Evolutionary conservation across 1,284 basidiomycete genomes (phyloP), one percentile per base, ranked within the genome.

Genomic region (Rhodotorula sp.): DNA sequence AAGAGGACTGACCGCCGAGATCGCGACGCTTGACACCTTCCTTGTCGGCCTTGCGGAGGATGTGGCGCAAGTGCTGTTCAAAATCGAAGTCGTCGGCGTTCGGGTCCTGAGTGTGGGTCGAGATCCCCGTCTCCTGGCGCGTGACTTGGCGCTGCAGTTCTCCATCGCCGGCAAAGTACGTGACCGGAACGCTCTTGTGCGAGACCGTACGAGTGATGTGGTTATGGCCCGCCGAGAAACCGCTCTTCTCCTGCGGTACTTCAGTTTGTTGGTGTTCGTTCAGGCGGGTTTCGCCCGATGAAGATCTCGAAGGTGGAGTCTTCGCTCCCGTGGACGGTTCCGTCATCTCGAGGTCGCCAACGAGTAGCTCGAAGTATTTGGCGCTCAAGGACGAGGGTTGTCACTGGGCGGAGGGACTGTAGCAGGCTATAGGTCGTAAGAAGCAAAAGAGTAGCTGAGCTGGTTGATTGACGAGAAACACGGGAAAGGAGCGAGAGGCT

Each of bases 1-100:
- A 68, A 24, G 73, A 72, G 17, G 22, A 61, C 63, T 44, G 24
- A 60, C 64, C 69, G 45, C 66, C 70, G 26, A 67, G 14, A 33
- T 77, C 67, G 6, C 80, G 65, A 1, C 44, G 63, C 61, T 76
- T 67, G 61, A 79, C 73, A 3, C 78, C 78, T 18, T 75, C 64
- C 45, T 76, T 72, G 42, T 78, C 75, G 17, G 62, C 54, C 24
- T 56, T 56, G 42, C 54, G 44, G 22, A 63, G 62, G n/a, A 63
- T 18, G 45, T 63, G 62, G 18, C 54, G 62, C 12, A 82, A 73
- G 70, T 80, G 79, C n/a, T 66, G 63, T 57, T 79, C 78, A 42
- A 81, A 78, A 62, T 81, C 80, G 49, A 82, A 82, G 26, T 78
- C 76, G 57, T 78, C 80, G 17, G 64, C 62, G 10, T 48, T 58